Evolutionary conservation across 2,329 filamentous ascomycete genomes (phyloP).

Genomic region (Didymella pomorum): DNA sequence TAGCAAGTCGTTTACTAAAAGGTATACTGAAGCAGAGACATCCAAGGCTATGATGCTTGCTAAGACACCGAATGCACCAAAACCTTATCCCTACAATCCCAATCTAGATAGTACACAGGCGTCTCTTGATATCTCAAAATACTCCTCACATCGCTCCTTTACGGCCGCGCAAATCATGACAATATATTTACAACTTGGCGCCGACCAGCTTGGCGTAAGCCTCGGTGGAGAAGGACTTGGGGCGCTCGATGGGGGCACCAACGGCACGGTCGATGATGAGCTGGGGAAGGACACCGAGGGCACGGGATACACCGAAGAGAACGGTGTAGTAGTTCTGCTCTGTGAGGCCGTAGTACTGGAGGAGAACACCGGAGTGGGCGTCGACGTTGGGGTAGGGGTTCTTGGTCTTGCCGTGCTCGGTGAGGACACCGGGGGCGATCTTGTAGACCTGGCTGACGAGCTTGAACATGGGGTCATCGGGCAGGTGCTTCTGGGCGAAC

Average conservation of each 20-base stretch:
- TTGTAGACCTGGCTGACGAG: slow-evolving; percentile 99
- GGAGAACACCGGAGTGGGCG: slow-evolving; percentile 97
- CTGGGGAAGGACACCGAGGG: slow-evolving; percentile 97
- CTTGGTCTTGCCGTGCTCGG: slow-evolving; percentile 99
- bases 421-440: slow-evolving; percentile 96
- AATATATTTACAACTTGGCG: slow-evolving; percentile 78
- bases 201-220: slow-evolving; percentile 92
- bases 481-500: slow-evolving; percentile 92
- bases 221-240: slow-evolving; percentile 98
- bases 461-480: slow-evolving; percentile 99
- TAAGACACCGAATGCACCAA: slow-evolving; percentile 37
- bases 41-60: slow-evolving; percentile 36
- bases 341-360: slow-evolving; percentile 99
- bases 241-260: slow-evolving; percentile 95
- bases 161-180: slow-evolving; percentile 15
- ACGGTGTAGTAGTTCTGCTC: slow-evolving; percentile 99
- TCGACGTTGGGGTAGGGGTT: slow-evolving; percentile 99
- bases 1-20: slow-evolving; percentile 36
- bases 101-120: slow-evolving; percentile 48
- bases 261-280: slow-evolving; percentile 99
- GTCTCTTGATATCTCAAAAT: slow-evolving; percentile 35
- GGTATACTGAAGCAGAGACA: slow-evolving; percentile 41
- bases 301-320: slow-evolving; percentile 97
- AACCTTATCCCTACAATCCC: slow-evolving; percentile 45
- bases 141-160: slow-evolving; percentile 27